Evolutionary conservation across 805 yeast species (phyloP).

Genomic region (Pichia insulana): DNA sequence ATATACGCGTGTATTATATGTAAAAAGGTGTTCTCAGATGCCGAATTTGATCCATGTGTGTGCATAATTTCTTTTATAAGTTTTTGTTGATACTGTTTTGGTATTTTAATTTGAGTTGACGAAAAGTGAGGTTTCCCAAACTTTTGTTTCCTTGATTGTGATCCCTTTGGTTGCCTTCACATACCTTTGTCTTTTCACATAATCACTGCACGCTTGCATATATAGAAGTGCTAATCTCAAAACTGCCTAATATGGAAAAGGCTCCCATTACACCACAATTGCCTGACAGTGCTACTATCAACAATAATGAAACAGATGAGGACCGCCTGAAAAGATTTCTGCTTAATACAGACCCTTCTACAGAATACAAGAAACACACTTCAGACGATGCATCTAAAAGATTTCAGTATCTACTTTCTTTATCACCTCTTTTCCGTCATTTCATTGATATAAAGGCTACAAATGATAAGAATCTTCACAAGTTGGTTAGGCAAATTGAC

Average conservation of each 20-base stretch:
- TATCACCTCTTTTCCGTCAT: conserved; percentile 82
- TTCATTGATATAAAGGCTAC: conserved; percentile 77
- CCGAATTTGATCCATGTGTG: too few relatives aligned
- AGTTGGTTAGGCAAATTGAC: conserved; percentile 49
- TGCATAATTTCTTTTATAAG: too few relatives aligned
- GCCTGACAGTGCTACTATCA: conserved; percentile 5
- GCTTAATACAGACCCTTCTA: conserved; percentile 45
- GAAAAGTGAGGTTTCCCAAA: too few relatives aligned
- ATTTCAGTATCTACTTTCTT: conserved; percentile 68
- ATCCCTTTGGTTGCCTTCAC: too few relatives aligned
- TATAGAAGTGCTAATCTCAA: too few relatives aligned
- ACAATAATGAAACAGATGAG: conserved; percentile 22
- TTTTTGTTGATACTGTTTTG: too few relatives aligned
- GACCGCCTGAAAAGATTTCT: conserved; percentile 42
- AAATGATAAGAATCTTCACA: conserved; percentile 64
- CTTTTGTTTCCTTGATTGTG: too few relatives aligned
- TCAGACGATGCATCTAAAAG: conserved; percentile 57
- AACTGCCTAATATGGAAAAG: too few relatives aligned
- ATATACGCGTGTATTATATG: not conserved
- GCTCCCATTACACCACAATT: not conserved
- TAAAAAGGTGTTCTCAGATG: too few relatives aligned
- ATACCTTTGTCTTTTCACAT: too few relatives aligned
- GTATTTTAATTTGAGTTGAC: too few relatives aligned
- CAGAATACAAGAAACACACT: conserved; percentile 47
- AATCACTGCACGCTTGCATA: too few relatives aligned